Base-by-base conservation (phyloP, 805 yeast species). In the Starmerella davenportii region DNA sequence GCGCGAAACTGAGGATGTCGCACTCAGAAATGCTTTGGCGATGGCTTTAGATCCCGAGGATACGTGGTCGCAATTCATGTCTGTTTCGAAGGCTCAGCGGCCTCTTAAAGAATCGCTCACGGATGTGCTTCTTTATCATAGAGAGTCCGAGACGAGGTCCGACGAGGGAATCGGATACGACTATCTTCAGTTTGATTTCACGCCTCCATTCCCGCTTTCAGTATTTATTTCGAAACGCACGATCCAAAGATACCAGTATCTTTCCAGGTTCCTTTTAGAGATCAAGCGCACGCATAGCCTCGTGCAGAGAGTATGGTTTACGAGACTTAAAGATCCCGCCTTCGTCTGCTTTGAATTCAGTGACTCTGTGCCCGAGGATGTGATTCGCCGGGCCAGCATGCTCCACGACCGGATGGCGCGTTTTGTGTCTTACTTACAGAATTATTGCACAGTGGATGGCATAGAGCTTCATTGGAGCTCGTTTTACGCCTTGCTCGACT, bases 151-250 rank as follows among this genome's bases (percentile, higher is more conserved):
- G n/a, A 3, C 21, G 17, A 3, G 13, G 15, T 13, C 14, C 36
- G 23, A 14, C 25, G 19, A 17, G 24, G 21, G 21, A 21, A 45
- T 49, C 3, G 63, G 60, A 3, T 38, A 50, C 7, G 55, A 55
- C 38, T 61, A 59, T 0, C 35, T 63, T 25, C 60, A 60, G 43
- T 50, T 63, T 19, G 63, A 61, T 33, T 56, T 60, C 41, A 44
- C 44, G 28, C 53, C 85, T 18, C 95, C 95, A 3, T 90, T 81
- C 53, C 99, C 99, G 0, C 58, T 82, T 36, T 82, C 82, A 50
- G 62, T 87, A 20, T 64, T 90, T 1, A 60, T 82, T 1, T 72
- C 79, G 15, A 69, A 74, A 39, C 76, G 82, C 14, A 72, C 76
- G 20, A 61, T 81, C 15, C 66, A 74, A 36, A 81, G 90, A 45